Evolutionary conservation across 179 eudicot genomes (phyloP).

Genomic region (Beta lomatogona): DNA sequence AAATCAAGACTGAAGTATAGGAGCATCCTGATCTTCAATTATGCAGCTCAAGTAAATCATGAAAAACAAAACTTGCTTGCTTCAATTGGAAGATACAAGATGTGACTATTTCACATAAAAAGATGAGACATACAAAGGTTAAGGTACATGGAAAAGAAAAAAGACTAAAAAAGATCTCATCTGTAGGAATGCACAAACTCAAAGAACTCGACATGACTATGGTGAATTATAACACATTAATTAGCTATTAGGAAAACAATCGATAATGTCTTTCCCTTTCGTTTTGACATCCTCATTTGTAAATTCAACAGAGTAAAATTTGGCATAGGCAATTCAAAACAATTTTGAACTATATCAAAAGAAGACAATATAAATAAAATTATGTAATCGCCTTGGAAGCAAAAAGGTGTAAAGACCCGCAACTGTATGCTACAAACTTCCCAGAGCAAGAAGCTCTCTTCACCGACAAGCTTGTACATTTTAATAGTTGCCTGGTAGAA

Average conservation of each 20-base stretch:
- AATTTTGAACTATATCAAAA: background rate
- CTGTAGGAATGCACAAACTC: background rate
- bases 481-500: conserved; percentile 88
- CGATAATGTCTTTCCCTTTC: background rate
- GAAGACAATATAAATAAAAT: background rate
- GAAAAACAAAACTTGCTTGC: background rate
- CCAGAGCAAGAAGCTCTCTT: conserved; percentile 97
- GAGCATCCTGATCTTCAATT: background rate
- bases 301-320: background rate
- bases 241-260: background rate
- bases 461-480: conserved; percentile 91
- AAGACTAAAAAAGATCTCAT: background rate
- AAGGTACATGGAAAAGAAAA: no score
- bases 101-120: no score
- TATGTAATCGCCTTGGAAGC: background rate
- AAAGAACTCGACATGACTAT: background rate
- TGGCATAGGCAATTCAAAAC: background rate
- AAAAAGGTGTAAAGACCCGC: conserved; percentile 55
- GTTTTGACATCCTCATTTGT: background rate
- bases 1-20: background rate
- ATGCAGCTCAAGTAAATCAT: background rate
- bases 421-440: conserved; percentile 93
- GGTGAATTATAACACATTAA: no score
- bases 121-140: no score
- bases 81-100: background rate